Percentiles rank a stretch among this genome's conserved stretches.
Conservation (phyloP, 352 stramenopile species). For the Phytophthora agathidicida region DNA sequence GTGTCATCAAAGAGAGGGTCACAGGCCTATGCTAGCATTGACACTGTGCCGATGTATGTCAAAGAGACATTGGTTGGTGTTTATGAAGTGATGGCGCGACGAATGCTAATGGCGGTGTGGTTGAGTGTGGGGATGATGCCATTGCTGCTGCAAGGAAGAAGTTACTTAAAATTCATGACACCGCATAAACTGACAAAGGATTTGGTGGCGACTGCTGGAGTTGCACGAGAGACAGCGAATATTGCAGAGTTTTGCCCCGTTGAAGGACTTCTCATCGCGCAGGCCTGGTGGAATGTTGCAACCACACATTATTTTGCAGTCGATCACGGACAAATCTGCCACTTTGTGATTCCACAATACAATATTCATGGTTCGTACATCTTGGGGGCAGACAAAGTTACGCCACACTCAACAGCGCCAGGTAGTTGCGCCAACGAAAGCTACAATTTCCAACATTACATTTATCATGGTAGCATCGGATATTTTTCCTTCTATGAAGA, state of each 20-base stretch:
- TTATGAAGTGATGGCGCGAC: slow-evolving; percentile 1
- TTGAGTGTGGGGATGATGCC: slow-evolving; percentile 15
- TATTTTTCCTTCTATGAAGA: slow-evolving; percentile 42
- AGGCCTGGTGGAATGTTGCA: slow-evolving; percentile 24
- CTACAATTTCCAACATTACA: slow-evolving; percentile 29
- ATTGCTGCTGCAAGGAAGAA: slow-evolving; percentile 18
- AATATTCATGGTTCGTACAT: slow-evolving; percentile 28
- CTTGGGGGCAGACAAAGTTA: neutral
- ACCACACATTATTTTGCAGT: slow-evolving; percentile 20
- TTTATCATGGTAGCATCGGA: slow-evolving; percentile 37
- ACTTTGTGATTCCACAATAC: slow-evolving; percentile 36
- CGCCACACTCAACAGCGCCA: slow-evolving; percentile 7
- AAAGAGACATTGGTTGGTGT: no score
- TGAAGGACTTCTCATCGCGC: slow-evolving; percentile 12
- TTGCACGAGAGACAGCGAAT: slow-evolving; percentile 1
- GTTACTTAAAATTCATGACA: slow-evolving; percentile 24
- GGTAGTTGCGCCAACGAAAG: slow-evolving; percentile 7
- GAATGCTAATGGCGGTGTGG: slow-evolving; percentile 18
- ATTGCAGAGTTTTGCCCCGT: slow-evolving; percentile 11
- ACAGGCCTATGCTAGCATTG: neutral
- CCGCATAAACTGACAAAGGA: slow-evolving; percentile 24
- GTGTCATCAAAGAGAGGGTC: neutral
- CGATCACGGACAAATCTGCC: slow-evolving; percentile 10
- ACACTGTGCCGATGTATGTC: neutral
- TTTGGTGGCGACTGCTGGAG: slow-evolving; percentile 6